Evolutionary conservation across 78 protist genomes (phyloP).

Genomic region (Cavenderia fasciculata): DNA sequence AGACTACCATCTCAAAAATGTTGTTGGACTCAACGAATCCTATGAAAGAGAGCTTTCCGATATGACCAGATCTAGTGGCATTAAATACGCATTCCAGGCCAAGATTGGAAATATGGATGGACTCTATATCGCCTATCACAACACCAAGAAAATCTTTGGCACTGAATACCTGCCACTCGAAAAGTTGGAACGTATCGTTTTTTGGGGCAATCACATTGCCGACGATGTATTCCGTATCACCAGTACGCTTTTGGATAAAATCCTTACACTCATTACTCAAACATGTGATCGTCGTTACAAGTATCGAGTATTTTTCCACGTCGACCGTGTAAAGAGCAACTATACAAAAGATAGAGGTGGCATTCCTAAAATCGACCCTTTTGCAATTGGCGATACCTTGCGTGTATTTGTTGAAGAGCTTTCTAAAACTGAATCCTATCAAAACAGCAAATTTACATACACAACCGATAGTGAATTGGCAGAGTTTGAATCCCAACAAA

Average conservation of each 20-base stretch:
- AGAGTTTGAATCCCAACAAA: constrained; percentile 5
- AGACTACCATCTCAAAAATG: constrained; percentile 1
- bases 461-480: neutral
- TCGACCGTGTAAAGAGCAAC: neutral
- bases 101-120: constrained; percentile 85
- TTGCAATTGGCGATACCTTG: neutral
- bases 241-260: neutral
- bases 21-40: neutral
- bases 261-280: neutral
- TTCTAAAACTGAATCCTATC: neutral
- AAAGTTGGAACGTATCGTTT: constrained; percentile 45
- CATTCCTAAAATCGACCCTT: neutral
- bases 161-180: constrained; percentile 63
- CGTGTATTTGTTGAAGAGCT: constrained; percentile 24
- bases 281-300: neutral
- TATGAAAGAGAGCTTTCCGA: constrained; percentile 82
- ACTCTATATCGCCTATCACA: constrained; percentile 83
- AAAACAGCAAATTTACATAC: neutral
- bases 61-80: constrained; percentile 71
- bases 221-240: constrained; percentile 10
- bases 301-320: neutral
- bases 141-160: constrained; percentile 86
- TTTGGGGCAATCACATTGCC: constrained; percentile 42
- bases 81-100: constrained; percentile 78
- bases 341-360: neutral